Percentiles rank a stretch among this genome's conserved stretches.
These are phyloP conservation scores for Nidularia pulvinata DNA, from an alignment of 768 basidiomycete species.

Conservation along the genomic window DNA sequence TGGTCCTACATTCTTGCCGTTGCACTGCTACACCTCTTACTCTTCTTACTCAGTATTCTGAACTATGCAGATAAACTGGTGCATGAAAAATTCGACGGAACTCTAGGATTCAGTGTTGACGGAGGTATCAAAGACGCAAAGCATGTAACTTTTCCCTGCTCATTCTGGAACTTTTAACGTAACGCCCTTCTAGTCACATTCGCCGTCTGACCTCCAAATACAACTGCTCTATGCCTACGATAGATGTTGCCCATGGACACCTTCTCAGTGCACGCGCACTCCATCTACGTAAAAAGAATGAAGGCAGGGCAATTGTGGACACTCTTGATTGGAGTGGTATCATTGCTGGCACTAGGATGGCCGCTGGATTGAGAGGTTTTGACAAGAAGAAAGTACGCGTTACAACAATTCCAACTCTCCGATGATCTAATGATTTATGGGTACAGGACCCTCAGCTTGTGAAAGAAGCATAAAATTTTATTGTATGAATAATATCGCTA, in stretches of 20 bases:
- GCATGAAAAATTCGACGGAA: constrained; percentile 73
- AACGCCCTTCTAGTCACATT: constrained; percentile 56
- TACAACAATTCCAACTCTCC: neutral
- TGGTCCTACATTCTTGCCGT: constrained; percentile 17
- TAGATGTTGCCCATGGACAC: constrained; percentile 76
- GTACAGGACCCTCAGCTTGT: neutral
- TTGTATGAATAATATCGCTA: neutral
- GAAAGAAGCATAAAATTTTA: neutral
- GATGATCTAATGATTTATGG: neutral
- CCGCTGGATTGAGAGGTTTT: constrained; percentile 62
- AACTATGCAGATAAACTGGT: constrained; percentile 70
- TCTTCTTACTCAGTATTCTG: constrained; percentile 45
- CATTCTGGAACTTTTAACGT: constrained; percentile 2
- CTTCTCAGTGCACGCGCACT: constrained; percentile 79
- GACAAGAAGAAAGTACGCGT: constrained; percentile 29
- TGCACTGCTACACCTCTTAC: constrained; percentile 17
- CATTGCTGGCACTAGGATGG: constrained; percentile 74
- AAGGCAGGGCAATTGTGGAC: constrained; percentile 46
- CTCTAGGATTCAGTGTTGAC: constrained; percentile 75
- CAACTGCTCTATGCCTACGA: constrained; percentile 68
- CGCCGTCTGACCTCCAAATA: constrained; percentile 65
- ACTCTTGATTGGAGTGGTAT: constrained; percentile 83
- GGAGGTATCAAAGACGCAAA: constrained; percentile 89
- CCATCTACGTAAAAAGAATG: constrained; percentile 46
- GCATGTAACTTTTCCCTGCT: constrained; percentile 25